phyloP scores from a whole-genome alignment of 2,329 filamentous ascomycete genomes.

The Sclerotinia subarctica region DNA sequence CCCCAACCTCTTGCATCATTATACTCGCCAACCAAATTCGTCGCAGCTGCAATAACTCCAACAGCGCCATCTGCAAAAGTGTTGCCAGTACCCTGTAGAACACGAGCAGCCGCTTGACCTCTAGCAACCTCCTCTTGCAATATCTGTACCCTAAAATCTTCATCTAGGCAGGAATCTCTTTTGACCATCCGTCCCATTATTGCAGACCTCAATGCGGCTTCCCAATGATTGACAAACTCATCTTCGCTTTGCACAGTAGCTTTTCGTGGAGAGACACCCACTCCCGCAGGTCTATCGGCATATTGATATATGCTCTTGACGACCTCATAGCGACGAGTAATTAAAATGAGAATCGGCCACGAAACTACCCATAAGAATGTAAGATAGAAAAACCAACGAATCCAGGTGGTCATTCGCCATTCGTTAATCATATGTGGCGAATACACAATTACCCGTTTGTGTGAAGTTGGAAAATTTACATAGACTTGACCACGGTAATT shows the following conservation, averaged over 20 bases:
- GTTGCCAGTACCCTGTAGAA: slow-evolving; percentile 39
- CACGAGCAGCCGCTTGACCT: slow-evolving; percentile 18
- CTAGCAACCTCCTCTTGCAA: slow-evolving; percentile 38
- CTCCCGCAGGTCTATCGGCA: slow-evolving; percentile 22
- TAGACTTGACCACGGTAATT: slow-evolving; percentile 63
- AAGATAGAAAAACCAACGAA: slow-evolving; percentile 62
- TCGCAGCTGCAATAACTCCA: slow-evolving; percentile 47
- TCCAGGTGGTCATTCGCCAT: slow-evolving; percentile 62
- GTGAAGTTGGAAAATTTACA: slow-evolving; percentile 58
- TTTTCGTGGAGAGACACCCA: slow-evolving; percentile 19
- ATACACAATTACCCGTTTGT: slow-evolving; percentile 59
- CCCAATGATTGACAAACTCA: slow-evolving; percentile 63
- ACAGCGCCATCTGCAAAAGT: slow-evolving; percentile 42
- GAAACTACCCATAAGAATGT: slow-evolving; percentile 66
- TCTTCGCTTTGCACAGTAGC: slow-evolving; percentile 42
- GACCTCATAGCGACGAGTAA: slow-evolving; percentile 65
- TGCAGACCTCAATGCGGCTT: slow-evolving; percentile 55
- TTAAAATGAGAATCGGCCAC: slow-evolving; percentile 68
- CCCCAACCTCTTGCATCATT: slow-evolving; percentile 33
- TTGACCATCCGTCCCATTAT: slow-evolving; percentile 49
- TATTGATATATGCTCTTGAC: slow-evolving; percentile 51
- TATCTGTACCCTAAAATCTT: slow-evolving; percentile 51
- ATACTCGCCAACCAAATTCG: slow-evolving; percentile 30
- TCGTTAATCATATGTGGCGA: slow-evolving; percentile 59
- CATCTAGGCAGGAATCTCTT: slow-evolving; percentile 53